Evolutionary conservation across 257 asterid species (phyloP), one percentile per base, ranked within the genome.

Genomic region (Nicotiana benthamiana): DNA sequence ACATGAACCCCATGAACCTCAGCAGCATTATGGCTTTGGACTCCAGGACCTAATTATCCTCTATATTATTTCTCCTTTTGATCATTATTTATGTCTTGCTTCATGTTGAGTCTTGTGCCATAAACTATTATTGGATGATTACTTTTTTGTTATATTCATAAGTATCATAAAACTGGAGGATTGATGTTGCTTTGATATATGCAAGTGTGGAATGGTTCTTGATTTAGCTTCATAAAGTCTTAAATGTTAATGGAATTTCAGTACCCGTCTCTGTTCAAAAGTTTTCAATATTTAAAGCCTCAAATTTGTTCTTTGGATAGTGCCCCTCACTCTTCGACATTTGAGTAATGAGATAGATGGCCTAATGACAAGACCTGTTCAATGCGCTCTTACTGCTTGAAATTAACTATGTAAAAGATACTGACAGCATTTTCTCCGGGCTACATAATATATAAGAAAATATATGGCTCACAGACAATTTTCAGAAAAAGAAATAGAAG

Each of bases 1-100:
- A 92, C 82, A 93, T 93, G 97, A 79, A 48, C 30, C 97, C 95
- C 43, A 89, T 93, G 93, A 93, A 93, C 79, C 95, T 93, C 78
- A 89, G 86, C 85, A 72, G 91, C 54, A 75, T 92, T 2, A 20
- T 90, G 82, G 87, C 84, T n/a, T 66, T 87, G 86, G 94, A 90
- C 20, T 82, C 89, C 10, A 88, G 65, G 88, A 79, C 88, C 83
- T 90, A 79, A 86, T 78, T 60, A 5, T 67, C 75, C 53, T 34
- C 53, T n/a, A 15, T 2, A 18, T 20, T 57, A 27, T 28, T 78
- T 43, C 28, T 1, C 22, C 52, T 0, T 0, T 18, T 34, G n/a
- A 32, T 36, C 18, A 67, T 34, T 67, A 67, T 67, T 65, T 65
- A 26, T 67, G 75, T 34, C 17, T 9, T 18, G 27, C 15, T 65